Evolutionary conservation across 805 yeast species (phyloP), one percentile per base, ranked within the genome.

Genomic region (Kuraishia borneana): DNA sequence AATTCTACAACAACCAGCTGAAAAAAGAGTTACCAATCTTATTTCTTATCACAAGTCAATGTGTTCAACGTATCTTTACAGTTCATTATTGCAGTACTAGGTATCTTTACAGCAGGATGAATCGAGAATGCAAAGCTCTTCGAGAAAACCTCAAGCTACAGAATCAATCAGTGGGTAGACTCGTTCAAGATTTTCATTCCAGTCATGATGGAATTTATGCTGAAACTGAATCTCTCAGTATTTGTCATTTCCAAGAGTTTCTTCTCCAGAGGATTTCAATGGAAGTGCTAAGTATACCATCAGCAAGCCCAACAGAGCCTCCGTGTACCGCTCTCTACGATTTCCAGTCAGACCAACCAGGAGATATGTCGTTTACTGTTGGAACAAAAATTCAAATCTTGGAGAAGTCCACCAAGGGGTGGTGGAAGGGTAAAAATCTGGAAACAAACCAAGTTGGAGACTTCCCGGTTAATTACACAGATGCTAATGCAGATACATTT

Each of bases 391-490:
- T 25, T 12, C 6, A 25, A 16, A 25, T 25, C 12, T 10, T 16
- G 6, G 23, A 21, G 10, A 25, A 12, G 6, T 10, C 13, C 8
- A 16, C 16, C 8, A 25, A 25, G 13, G 28, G 28, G 6, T 25
- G 28, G 28, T 25, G 28, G 28, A 25, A 25, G 6, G 28, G 28
- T 6, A 7, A 6, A 8, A 25, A 25, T 13, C 16, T 25, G 13
- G 6, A 7, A 6, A 25, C 28, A 6, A 16, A 16, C 16, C 28
- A 25, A 16, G 28, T 6, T 6, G 28, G 28, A 25, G 12, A 8
- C 7, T 25, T 25, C 28, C 28, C 28, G 13, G 28, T 25, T 12
- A 25, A 25, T 16, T 25, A 25, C 28, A 25, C 28, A 25, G 28
- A 25, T 25, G 28, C 28, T 21, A 21, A 21, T 10, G 10, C 7